Evolutionary conservation across 495 filamentous ascomycete genomes (phyloP).

Genomic region (Lineolata rhizophorae): DNA sequence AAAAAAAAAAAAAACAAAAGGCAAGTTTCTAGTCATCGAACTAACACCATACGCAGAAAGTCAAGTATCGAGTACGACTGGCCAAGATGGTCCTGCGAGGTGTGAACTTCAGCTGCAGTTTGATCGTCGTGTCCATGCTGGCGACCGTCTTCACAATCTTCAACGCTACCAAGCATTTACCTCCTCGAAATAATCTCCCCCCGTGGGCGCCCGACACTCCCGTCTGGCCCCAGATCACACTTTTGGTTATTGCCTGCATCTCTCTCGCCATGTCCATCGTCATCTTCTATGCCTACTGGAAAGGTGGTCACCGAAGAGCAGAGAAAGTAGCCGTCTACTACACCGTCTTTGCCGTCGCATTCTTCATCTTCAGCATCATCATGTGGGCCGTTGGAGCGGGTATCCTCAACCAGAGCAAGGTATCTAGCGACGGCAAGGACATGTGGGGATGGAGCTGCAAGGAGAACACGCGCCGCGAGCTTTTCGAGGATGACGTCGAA

Average conservation of each 20-base stretch:
- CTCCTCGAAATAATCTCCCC: constrained; percentile 55
- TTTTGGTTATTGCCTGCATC: constrained; percentile 54
- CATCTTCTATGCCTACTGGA: constrained; percentile 73
- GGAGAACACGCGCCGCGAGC: constrained; percentile 52
- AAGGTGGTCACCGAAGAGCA: constrained; percentile 69
- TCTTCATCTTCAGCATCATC: constrained; percentile 82
- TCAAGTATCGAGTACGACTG: constrained; percentile 79
- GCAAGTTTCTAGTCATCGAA: no score
- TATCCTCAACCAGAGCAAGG: constrained; percentile 54
- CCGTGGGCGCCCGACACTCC: constrained; percentile 63
- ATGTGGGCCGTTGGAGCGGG: constrained; percentile 84
- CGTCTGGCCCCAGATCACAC: constrained; percentile 72
- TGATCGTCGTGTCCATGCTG: constrained; percentile 81
- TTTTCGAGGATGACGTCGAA: constrained; percentile 58
- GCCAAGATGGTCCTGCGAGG: constrained; percentile 86
- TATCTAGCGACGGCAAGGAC: constrained; percentile 53
- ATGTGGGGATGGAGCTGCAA: constrained; percentile 96
- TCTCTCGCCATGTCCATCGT: constrained; percentile 59
- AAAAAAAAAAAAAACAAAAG: no score
- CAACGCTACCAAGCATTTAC: constrained; percentile 51
- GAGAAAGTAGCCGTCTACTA: constrained; percentile 90
- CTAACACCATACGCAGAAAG: constrained; percentile 38
- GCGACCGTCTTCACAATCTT: constrained; percentile 73
- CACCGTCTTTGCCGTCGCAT: constrained; percentile 71
- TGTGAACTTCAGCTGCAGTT: constrained; percentile 88